A percentile compares a stretch with the other conserved stretches of the same genome.
These are phyloP conservation scores for Isatis lusitanica DNA, from an alignment of 441 rosid species.

Conservation along the genomic window DNA sequence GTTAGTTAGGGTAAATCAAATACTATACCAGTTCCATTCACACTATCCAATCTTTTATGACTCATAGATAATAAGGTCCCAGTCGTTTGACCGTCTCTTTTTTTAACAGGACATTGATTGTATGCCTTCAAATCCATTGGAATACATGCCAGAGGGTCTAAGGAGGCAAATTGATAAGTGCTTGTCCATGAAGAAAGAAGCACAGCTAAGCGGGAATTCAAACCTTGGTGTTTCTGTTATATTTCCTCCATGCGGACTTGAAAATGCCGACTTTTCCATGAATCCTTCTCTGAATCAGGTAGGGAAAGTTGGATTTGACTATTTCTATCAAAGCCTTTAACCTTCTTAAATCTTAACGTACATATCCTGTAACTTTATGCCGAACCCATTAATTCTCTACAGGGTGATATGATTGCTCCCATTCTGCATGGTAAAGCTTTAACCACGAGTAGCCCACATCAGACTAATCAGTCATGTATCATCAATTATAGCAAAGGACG, in stretches of 20 bases:
- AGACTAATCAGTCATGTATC: constrained; percentile 46
- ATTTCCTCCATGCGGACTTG: constrained; percentile 48
- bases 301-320: constrained; percentile 32
- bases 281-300: constrained; percentile 51
- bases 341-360: constrained; percentile 4
- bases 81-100: neutral
- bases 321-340: neutral
- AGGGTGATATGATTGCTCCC: constrained; percentile 46
- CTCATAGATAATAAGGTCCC: constrained; percentile 17
- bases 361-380: constrained; percentile 29
- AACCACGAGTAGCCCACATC: constrained; percentile 47
- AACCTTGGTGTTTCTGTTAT: constrained; percentile 47
- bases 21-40: neutral
- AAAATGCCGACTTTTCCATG: constrained; percentile 42
- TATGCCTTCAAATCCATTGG: constrained; percentile 88
- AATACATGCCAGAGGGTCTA: constrained; percentile 92
- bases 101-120: constrained; percentile 89
- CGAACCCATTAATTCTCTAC: constrained; percentile 19
- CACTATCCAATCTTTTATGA: constrained; percentile 15
- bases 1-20: constrained; percentile 68
- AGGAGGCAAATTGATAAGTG: constrained; percentile 59
- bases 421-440: constrained; percentile 45
- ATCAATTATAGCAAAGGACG: constrained; percentile 48
- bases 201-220: constrained; percentile 49
- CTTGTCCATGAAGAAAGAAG: constrained; percentile 47